Conservation (phyloP, 1,284 basidiomycete species). For the Ceratorhiza oryzae-sativae region DNA sequence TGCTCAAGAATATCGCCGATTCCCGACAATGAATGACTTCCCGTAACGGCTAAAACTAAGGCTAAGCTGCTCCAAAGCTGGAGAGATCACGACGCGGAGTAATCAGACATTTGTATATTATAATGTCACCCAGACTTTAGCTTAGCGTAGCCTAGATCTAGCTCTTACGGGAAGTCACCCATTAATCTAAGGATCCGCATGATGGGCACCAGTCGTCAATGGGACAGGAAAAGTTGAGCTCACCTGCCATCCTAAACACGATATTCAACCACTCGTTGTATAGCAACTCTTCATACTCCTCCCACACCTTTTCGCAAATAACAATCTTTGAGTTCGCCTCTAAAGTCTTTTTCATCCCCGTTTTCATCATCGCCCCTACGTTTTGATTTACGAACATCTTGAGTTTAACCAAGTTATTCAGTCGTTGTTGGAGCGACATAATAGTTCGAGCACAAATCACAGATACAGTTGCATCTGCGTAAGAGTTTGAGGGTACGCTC, state of each 20-base stretch:
- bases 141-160: too few species aligned
- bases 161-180: too few species aligned
- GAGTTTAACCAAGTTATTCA: constrained; percentile 11
- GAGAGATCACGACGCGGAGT: too few species aligned
- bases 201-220: too few species aligned
- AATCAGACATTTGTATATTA: too few species aligned
- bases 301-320: neutral
- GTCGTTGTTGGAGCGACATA: neutral
- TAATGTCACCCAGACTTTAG: too few species aligned
- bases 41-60: too few species aligned
- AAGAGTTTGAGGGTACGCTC: neutral
- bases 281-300: neutral
- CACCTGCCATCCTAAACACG: neutral
- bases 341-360: constrained; percentile 23
- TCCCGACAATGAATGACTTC: too few species aligned
- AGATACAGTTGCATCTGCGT: neutral
- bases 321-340: constrained; percentile 9
- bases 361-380: constrained; percentile 1
- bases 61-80: too few species aligned
- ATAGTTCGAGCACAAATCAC: constrained; percentile 20
- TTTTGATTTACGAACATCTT: constrained; percentile 6
- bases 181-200: too few species aligned
- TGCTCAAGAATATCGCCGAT: too few species aligned
- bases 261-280: neutral
- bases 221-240: neutral